Evolutionary conservation across 2,329 filamentous ascomycete genomes (phyloP).

Genomic region (Stemphylium beticola): DNA sequence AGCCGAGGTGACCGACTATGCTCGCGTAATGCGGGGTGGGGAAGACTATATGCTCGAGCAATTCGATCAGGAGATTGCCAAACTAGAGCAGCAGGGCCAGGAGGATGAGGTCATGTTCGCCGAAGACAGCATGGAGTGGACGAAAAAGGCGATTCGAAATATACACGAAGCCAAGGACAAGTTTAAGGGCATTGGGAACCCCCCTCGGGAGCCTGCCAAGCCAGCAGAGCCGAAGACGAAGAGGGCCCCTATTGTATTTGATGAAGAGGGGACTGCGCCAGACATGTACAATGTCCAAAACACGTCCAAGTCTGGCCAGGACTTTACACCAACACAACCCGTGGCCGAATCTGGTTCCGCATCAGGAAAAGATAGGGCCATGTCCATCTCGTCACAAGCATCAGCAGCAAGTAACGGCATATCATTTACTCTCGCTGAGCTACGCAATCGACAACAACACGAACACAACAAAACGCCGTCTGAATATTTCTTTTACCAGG

Average conservation of each 20-base stretch:
- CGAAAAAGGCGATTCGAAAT: conserved; percentile 77
- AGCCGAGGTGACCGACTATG: conserved; percentile 92
- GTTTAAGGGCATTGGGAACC: conserved; percentile 70
- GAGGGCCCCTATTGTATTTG: conserved; percentile 58
- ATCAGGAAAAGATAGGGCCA: conserved; percentile 25
- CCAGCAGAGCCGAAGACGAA: conserved; percentile 57
- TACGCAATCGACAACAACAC: conserved; percentile 53
- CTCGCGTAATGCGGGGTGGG: conserved; percentile 92
- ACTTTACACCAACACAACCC: conserved; percentile 33
- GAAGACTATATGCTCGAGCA: conserved; percentile 85
- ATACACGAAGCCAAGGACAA: conserved; percentile 80
- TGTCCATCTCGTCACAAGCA: conserved; percentile 42
- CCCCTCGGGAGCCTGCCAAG: conserved; percentile 61
- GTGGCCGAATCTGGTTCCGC: conserved; percentile 9
- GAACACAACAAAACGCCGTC: conserved; percentile 54
- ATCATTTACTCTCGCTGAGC: conserved; percentile 53
- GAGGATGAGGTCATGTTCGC: conserved; percentile 93
- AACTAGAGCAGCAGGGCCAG: conserved; percentile 76
- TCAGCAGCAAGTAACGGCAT: conserved; percentile 41
- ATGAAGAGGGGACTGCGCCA: conserved; percentile 55
- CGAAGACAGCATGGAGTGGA: conserved; percentile 87
- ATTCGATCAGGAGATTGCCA: conserved; percentile 77
- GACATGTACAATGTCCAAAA: conserved; percentile 61
- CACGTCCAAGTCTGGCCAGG: conserved; percentile 53
- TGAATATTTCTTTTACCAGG: conserved; percentile 87